Percentiles rank a stretch among this genome's conserved stretches.
phyloP scores from a whole-genome alignment of 257 asterid species.

The Solanum pennellii region DNA sequence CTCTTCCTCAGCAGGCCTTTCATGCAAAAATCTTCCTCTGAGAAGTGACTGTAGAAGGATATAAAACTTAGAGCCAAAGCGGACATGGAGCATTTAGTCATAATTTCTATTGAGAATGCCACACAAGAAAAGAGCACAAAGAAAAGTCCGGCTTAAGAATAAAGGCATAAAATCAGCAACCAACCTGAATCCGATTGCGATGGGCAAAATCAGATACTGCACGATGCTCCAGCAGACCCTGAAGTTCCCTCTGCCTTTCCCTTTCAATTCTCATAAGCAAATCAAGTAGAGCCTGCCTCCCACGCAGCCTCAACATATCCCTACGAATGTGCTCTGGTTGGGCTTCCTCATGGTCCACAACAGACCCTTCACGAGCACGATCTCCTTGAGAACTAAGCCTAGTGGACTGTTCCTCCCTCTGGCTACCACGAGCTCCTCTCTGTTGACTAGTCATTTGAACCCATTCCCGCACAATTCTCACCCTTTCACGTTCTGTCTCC shows the following conservation, averaged over 20 bases:
- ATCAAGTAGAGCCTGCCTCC: constrained; percentile 81
- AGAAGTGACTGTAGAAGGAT: constrained; percentile 62
- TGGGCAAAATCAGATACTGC: constrained; percentile 92
- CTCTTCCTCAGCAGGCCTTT: constrained; percentile 64
- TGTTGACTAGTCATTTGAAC: constrained; percentile 95
- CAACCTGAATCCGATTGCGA: constrained; percentile 86
- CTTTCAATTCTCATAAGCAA: constrained; percentile 74
- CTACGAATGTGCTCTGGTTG: constrained; percentile 74
- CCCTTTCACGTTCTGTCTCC: constrained; percentile 94
- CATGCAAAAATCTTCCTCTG: constrained; percentile 86
- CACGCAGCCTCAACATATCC: constrained; percentile 77
- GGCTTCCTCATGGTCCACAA: constrained; percentile 44
- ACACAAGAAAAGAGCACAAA: background rate
- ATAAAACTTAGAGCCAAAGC: background rate
- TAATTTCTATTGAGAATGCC: background rate
- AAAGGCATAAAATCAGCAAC: background rate
- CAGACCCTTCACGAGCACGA: constrained; percentile 38
- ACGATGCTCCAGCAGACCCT: constrained; percentile 73
- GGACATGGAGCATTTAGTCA: background rate
- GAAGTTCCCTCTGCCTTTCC: constrained; percentile 82
- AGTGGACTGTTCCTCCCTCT: constrained; percentile 39
- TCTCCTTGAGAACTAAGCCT: constrained; percentile 37
- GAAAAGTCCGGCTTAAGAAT: background rate
- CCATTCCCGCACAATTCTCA: constrained; percentile 86
- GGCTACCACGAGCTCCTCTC: constrained; percentile 52